A percentile compares a stretch with the other conserved stretches of the same genome.
Conservation (phyloP, 164 flowering plant genomes). For the Kalanchoe fedtschenkoi region DNA sequence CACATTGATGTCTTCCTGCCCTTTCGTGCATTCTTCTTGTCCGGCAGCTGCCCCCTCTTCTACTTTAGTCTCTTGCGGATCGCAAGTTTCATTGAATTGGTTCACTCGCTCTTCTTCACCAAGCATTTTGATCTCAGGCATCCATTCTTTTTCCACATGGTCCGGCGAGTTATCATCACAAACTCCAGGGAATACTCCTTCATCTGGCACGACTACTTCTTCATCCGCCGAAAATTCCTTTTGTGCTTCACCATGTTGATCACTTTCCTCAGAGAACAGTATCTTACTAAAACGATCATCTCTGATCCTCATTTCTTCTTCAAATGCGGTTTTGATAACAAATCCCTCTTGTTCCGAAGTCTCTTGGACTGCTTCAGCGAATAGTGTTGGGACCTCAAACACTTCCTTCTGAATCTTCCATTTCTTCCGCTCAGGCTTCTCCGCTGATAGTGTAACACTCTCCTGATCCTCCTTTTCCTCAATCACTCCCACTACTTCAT, state of each 20-base stretch:
- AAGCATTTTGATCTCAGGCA: neutral
- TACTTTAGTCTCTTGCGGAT: constrained; percentile 3
- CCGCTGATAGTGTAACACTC: constrained; percentile 1
- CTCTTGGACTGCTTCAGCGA: constrained; percentile 7
- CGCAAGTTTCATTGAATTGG: neutral
- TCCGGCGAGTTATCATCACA: neutral
- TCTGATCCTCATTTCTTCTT: constrained; percentile 2
- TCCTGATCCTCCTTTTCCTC: constrained; percentile 1
- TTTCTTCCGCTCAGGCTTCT: constrained; percentile 11
- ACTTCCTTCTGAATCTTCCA: constrained; percentile 4
- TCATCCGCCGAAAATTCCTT: neutral
- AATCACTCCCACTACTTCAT: constrained; percentile 3
- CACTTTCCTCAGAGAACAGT: constrained; percentile 2
- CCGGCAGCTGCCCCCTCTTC: constrained; percentile 8
- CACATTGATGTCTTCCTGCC: constrained; percentile 7
- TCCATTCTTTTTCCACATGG: neutral
- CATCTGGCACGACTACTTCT: neutral
- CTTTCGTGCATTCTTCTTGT: constrained; percentile 6
- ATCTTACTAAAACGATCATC: neutral
- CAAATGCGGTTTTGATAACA: neutral
- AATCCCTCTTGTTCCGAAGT: constrained; percentile 7
- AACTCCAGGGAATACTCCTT: neutral
- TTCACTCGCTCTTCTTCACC: neutral
- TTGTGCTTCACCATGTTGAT: constrained; percentile 7
- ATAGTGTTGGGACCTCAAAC: constrained; percentile 8